phyloP scores from a whole-genome alignment of 192 early-diverging fungal species.

The Cetraspora pellucida region DNA sequence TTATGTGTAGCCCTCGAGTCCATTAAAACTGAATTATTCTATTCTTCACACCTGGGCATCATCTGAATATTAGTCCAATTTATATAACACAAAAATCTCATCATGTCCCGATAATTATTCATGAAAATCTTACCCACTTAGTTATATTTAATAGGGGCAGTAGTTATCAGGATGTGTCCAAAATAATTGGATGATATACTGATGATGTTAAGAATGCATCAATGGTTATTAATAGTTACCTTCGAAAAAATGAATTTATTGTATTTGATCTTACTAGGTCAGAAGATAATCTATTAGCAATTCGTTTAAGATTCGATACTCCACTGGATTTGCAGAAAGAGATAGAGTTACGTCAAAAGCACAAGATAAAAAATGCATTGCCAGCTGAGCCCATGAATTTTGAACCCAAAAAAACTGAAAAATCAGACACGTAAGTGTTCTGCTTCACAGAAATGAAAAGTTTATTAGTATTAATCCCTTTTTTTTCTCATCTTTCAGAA shows the following conservation, averaged over 20 bases:
- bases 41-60: neutral
- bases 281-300: no score
- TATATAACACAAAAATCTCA: conserved; percentile 5
- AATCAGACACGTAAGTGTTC: no score
- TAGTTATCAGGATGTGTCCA: conserved; percentile 1
- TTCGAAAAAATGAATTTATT: neutral
- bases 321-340: no score
- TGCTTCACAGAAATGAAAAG: no score
- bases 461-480: no score
- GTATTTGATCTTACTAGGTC: no score
- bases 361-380: no score
- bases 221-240: conserved; percentile 4
- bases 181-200: neutral
- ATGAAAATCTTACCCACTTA: neutral
- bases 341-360: no score
- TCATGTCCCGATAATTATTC: neutral
- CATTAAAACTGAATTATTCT: neutral
- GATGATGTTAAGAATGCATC: conserved; percentile 5
- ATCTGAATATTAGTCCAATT: neutral
- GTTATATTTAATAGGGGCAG: neutral
- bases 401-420: no score
- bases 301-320: no score
- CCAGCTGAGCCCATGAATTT: no score
- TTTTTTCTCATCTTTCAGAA: no score
- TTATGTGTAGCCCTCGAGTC: neutral